Base-by-base conservation (phyloP, 2,329 filamentous ascomycete species). In the Cyphellophora attinorum region DNA sequence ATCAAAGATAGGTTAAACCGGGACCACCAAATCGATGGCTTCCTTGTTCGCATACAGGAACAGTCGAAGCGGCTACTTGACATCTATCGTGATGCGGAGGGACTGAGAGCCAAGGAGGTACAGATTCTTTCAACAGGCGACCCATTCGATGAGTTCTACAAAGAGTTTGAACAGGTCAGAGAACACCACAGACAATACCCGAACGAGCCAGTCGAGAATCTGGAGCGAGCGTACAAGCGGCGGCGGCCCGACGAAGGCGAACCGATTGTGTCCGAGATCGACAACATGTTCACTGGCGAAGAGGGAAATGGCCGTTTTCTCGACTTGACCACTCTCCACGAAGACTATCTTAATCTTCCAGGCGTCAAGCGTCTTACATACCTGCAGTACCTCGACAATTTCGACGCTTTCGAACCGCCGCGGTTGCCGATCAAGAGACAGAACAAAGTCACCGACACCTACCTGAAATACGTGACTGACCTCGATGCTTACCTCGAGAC, bases 251-350 rank as follows among this genome's bases (percentile, higher is more conserved):
- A 77, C 28, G 79, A 81, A 45, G 74, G 76, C 32, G 75, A 81
- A 30, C 64, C 70, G 1, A 59, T 74, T 37, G 68, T 72, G 3
- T 76, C 74, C 28, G 76, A 88, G 34, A 79, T 95, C 31, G 89
- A 96, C 53, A 77, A 76, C 38, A 81, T 96, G 67, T 98, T 98
- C 59, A 93, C 86, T 0, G 91, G 91, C 42, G 93, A 98, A 60
- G 91, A 98, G 58, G 81, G 81, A 0, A 95, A 82, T 51, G 91
- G 91, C 28, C 81, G 85, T 48, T 98, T 85, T 60, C 83, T 98
- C 51, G 91, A 98, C 57, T 64, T 98, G 30, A 89, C 81, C 12
- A 73, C 69, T 25, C 74, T 79, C 47, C 88, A 96, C 59, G 89
- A 96, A 53, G 70, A 81, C 11, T 98, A 86, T 54, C 70, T 95